Evolutionary conservation across 768 basidiomycete genomes (phyloP).

Genomic region (Naganishia vaughanmartiniae): DNA sequence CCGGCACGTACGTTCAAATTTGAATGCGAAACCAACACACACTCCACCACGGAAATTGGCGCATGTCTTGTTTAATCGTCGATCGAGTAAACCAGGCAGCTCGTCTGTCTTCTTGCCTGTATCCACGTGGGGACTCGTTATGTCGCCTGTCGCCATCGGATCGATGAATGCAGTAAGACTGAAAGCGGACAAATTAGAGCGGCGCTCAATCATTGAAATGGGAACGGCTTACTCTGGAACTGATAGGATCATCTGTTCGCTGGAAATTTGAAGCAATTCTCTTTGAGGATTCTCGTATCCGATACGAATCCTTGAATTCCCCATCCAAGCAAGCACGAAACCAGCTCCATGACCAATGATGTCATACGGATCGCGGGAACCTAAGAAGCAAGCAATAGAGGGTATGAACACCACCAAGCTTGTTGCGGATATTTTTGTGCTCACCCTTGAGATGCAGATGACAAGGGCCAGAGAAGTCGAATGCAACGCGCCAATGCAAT

Average conservation of each 20-base stretch:
- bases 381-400: slow-evolving; percentile 54
- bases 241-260: slow-evolving; percentile 74
- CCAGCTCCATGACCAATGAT: slow-evolving; percentile 73
- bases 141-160: slow-evolving; percentile 46
- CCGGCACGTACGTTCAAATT: slow-evolving; percentile 77
- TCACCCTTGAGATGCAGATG: slow-evolving; percentile 82
- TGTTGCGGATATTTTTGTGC: too few species aligned
- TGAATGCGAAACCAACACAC: slow-evolving; percentile 78
- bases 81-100: slow-evolving; percentile 35
- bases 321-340: slow-evolving; percentile 80
- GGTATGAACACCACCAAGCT: slow-evolving; percentile 3
- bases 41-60: slow-evolving; percentile 81
- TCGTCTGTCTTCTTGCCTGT: slow-evolving; percentile 31
- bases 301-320: slow-evolving; percentile 67
- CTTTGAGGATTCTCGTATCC: slow-evolving; percentile 67
- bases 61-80: slow-evolving; percentile 64
- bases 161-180: slow-evolving; percentile 48
- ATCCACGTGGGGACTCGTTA: slow-evolving; percentile 12
- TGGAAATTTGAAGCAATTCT: slow-evolving; percentile 78
- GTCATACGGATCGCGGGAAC: slow-evolving; percentile 75
- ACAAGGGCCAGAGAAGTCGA: slow-evolving; percentile 65
- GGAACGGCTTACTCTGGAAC: slow-evolving; percentile 72
- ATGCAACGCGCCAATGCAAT: slow-evolving; percentile 74
- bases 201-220: neutral
- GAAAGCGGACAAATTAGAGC: neutral